Conservation (phyloP, 345 rosid genomes). For the Sonneratia alba region DNA sequence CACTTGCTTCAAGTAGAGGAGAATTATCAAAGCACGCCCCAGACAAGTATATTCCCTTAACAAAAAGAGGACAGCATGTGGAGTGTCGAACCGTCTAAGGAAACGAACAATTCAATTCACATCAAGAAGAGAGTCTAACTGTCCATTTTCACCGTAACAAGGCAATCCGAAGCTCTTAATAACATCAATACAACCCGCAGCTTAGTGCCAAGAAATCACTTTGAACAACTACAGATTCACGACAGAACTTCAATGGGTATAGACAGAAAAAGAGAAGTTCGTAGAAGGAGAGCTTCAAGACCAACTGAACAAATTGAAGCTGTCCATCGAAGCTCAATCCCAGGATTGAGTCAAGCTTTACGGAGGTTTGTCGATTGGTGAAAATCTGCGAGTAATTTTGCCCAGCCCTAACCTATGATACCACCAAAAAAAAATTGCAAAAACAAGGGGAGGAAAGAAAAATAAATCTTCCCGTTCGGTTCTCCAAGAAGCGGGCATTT, state of each 20-base stretch:
- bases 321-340: too few relatives aligned
- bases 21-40: background rate
- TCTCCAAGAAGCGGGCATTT: background rate
- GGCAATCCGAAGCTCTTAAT: background rate
- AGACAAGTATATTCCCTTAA: background rate
- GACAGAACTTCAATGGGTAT: background rate
- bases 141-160: background rate
- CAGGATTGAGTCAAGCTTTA: too few relatives aligned
- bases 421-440: too few relatives aligned
- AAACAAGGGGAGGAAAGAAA: slow-evolving; percentile 1
- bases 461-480: background rate
- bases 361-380: too few relatives aligned
- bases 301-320: background rate
- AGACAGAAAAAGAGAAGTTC: background rate
- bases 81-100: slow-evolving; percentile 19
- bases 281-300: background rate
- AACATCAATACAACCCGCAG: background rate
- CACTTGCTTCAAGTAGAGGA: slow-evolving; percentile 1
- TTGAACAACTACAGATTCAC: background rate
- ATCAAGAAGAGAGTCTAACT: slow-evolving; percentile 8
- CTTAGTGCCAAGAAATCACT: background rate
- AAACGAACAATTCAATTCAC: slow-evolving; percentile 7
- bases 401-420: background rate
- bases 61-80: background rate
- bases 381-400: background rate